Percentiles rank a stretch among this genome's conserved stretches.
Conservation (phyloP, 2,329 filamentous ascomycete genomes). For the Myriosclerotinia duriaeana region DNA sequence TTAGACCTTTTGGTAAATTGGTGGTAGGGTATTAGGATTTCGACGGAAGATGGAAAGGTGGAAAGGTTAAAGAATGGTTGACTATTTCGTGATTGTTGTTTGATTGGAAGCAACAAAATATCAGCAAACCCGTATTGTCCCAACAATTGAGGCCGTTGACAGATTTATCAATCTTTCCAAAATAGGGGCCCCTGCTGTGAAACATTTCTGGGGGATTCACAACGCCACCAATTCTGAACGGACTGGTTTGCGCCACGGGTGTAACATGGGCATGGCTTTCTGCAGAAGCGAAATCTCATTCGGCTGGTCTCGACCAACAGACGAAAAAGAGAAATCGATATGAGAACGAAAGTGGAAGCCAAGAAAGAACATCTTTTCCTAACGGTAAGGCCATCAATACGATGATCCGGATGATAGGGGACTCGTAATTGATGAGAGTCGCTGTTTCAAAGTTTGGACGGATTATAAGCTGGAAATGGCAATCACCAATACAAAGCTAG, state of each 20-base stretch:
- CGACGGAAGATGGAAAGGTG: not conserved
- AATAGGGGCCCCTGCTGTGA: slow-evolving; percentile 13
- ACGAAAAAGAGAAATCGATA: not conserved
- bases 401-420: not conserved
- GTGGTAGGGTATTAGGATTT: not conserved
- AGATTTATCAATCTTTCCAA: slow-evolving; percentile 1
- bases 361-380: not conserved
- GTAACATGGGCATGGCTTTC: slow-evolving; percentile 8
- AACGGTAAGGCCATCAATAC: not conserved
- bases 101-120: not conserved
- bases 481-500: not conserved
- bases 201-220: slow-evolving; percentile 16
- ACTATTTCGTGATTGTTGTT: slow-evolving; percentile 1
- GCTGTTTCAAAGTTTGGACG: slow-evolving; percentile 10
- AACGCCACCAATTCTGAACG: not conserved
- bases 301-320: slow-evolving; percentile 1
- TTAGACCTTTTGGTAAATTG: not conserved
- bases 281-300: slow-evolving; percentile 10
- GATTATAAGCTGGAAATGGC: not conserved
- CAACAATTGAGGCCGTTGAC: not conserved
- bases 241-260: not conserved
- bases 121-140: not conserved
- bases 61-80: not conserved
- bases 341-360: not conserved
- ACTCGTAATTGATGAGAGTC: slow-evolving; percentile 11